phyloP scores from a whole-genome alignment of 805 yeast species.

The Metschnikowia gelsemii region DNA sequence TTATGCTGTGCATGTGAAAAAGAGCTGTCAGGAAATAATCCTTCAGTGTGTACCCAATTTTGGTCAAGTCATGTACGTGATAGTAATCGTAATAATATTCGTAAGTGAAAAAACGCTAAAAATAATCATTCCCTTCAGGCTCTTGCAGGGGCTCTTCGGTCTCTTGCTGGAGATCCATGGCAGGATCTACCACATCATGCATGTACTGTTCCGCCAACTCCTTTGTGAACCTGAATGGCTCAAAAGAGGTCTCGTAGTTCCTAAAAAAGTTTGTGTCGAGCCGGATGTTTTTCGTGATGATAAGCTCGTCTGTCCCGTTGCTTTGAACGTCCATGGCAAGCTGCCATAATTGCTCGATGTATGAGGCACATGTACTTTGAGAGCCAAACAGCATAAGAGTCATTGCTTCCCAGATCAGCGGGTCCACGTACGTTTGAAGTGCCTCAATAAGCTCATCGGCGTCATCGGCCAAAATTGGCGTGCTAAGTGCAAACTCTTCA shows the following conservation, averaged over 20 bases:
- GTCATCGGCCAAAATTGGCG: conserved; percentile 6
- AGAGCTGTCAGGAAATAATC: no score
- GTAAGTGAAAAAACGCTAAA: no score
- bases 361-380: conserved; percentile 6
- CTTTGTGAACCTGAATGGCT: conserved; percentile 12
- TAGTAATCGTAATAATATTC: no score
- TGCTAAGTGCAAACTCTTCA: conserved; percentile 12
- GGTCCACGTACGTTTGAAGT: conserved; percentile 9
- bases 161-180: conserved; percentile 7
- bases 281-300: conserved; percentile 8
- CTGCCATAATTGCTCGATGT: conserved; percentile 17
- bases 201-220: conserved; percentile 16
- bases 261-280: conserved; percentile 17
- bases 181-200: conserved; percentile 13
- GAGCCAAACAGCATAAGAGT: conserved; percentile 16
- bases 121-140: no score
- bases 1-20: no score
- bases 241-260: conserved; percentile 11
- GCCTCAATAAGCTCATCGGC: conserved; percentile 11
- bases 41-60: no score
- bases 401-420: conserved; percentile 12
- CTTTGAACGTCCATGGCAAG: conserved; percentile 11
- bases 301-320: conserved; percentile 10
- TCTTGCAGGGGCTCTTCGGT: no score
- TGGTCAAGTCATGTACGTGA: no score